Conservation (phyloP, 202 grass and related monocot species). For the Carex sylvatica region DNA sequence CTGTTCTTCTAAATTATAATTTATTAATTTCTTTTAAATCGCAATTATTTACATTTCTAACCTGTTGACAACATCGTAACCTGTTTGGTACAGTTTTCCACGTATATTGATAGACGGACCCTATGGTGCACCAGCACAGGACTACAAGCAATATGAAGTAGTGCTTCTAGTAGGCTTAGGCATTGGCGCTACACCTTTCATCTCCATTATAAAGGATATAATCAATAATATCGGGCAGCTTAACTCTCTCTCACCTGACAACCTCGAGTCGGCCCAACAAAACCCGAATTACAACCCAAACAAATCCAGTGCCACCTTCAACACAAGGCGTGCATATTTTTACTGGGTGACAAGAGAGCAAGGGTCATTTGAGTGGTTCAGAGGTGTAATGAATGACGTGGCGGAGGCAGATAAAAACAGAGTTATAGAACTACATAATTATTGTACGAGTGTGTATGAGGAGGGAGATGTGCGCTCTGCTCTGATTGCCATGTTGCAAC, state of each 20-base stretch:
- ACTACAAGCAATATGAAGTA: slow-evolving; percentile 85
- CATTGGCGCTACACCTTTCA: slow-evolving; percentile 93
- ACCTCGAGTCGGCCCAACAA: slow-evolving; percentile 34
- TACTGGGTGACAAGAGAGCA: slow-evolving; percentile 93
- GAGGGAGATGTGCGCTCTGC: slow-evolving; percentile 77
- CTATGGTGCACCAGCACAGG: slow-evolving; percentile 82
- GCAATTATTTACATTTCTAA: neutral
- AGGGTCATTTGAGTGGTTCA: slow-evolving; percentile 95
- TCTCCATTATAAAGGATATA: slow-evolving; percentile 95
- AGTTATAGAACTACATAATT: slow-evolving; percentile 92
- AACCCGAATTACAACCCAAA: neutral
- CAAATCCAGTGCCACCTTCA: slow-evolving; percentile 39
- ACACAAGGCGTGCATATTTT: slow-evolving; percentile 78
- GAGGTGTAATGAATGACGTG: slow-evolving; percentile 90
- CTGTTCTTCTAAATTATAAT: neutral
- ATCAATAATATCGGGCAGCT: slow-evolving; percentile 69
- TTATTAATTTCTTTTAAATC: slow-evolving; percentile 9
- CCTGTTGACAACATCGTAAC: slow-evolving; percentile 5
- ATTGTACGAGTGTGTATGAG: slow-evolving; percentile 97
- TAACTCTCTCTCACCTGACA: slow-evolving; percentile 25
- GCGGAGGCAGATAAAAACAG: slow-evolving; percentile 76
- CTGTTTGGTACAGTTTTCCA: slow-evolving; percentile 47
- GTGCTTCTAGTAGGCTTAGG: slow-evolving; percentile 80
- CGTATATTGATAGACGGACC: slow-evolving; percentile 86
- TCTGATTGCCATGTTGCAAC: slow-evolving; percentile 86